Conservation (phyloP, 257 asterid genomes). For the Plantago elongata region DNA sequence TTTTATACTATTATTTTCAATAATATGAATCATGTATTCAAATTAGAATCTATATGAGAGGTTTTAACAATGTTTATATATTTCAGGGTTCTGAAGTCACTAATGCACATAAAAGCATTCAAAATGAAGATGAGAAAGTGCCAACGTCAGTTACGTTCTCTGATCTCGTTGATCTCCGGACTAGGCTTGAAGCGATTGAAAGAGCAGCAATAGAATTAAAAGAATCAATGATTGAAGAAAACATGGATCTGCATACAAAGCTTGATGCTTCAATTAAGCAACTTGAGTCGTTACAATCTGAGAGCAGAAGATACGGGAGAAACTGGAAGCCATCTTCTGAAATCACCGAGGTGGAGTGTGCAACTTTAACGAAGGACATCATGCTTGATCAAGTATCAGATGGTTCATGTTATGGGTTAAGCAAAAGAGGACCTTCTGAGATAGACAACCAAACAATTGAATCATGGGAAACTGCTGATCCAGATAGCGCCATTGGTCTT, state of each 20-base stretch:
- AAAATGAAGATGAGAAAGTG: conserved; percentile 25
- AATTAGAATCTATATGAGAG: not conserved
- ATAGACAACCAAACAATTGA: conserved; percentile 40
- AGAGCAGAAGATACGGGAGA: conserved; percentile 41
- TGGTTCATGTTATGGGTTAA: conserved; percentile 53
- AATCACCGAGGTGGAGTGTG: conserved; percentile 58
- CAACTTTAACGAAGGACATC: conserved; percentile 77
- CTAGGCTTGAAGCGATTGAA: conserved; percentile 52
- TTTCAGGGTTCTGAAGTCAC: conserved; percentile 41
- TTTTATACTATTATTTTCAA: too few species aligned
- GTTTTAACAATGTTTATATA: conserved; percentile 16
- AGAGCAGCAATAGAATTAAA: conserved; percentile 47
- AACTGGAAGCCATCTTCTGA: conserved; percentile 46
- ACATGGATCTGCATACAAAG: conserved; percentile 45
- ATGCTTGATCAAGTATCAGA: conserved; percentile 89
- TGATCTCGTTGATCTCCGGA: conserved; percentile 46
- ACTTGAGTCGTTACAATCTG: conserved; percentile 67
- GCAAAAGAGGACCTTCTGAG: conserved; percentile 52
- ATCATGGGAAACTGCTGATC: conserved; percentile 46
- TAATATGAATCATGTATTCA: not conserved
- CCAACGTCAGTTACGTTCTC: conserved; percentile 25
- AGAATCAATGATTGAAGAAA: conserved; percentile 53
- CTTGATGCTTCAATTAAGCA: conserved; percentile 59
- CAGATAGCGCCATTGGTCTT: conserved; percentile 38
- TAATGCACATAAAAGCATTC: conserved; percentile 20